These are phyloP conservation scores for Gentiana dahurica DNA, from an alignment of 257 asterid species.

Conservation along the genomic window DNA sequence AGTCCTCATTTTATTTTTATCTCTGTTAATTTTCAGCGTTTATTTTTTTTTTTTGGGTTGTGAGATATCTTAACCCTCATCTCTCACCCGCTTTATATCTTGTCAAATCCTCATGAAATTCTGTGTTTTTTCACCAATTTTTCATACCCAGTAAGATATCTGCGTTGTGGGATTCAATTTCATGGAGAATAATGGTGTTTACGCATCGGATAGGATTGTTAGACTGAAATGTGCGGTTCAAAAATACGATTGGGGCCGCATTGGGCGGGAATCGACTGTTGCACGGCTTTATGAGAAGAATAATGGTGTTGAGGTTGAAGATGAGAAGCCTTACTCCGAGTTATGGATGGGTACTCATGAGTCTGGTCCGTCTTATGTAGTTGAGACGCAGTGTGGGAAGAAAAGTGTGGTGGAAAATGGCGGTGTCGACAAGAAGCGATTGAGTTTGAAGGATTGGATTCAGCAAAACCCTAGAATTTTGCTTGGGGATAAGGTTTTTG, in stretches of 20 bases:
- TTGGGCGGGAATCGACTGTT: slow-evolving; percentile 44
- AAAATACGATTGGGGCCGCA: slow-evolving; percentile 67
- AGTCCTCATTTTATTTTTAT: background rate
- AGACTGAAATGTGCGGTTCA: slow-evolving; percentile 52
- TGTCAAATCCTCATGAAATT: background rate
- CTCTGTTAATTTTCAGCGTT: slow-evolving; percentile 11
- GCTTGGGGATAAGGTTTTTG: slow-evolving; percentile 61
- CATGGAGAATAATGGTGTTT: slow-evolving; percentile 18
- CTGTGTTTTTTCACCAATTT: background rate
- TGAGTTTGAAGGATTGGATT: slow-evolving; percentile 78
- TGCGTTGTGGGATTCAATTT: background rate
- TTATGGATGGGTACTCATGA: slow-evolving; percentile 94
- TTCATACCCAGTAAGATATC: slow-evolving; percentile 9
- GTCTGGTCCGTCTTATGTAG: slow-evolving; percentile 64
- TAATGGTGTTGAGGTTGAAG: slow-evolving; percentile 29
- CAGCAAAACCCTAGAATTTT: slow-evolving; percentile 45
- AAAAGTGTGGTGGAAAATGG: slow-evolving; percentile 9
- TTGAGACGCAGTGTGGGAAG: background rate
- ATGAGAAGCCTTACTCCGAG: slow-evolving; percentile 55
- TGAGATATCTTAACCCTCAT: background rate
- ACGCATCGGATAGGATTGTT: slow-evolving; percentile 15
- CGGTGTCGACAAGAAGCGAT: slow-evolving; percentile 8
- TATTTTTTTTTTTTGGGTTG: slow-evolving; percentile 5
- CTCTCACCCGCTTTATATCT: slow-evolving; percentile 11
- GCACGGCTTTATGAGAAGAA: slow-evolving; percentile 47